A percentile compares a stretch with the other conserved stretches of the same genome.
phyloP scores from a whole-genome alignment of 2,329 filamentous ascomycete species.

The Claviceps cyperi region DNA sequence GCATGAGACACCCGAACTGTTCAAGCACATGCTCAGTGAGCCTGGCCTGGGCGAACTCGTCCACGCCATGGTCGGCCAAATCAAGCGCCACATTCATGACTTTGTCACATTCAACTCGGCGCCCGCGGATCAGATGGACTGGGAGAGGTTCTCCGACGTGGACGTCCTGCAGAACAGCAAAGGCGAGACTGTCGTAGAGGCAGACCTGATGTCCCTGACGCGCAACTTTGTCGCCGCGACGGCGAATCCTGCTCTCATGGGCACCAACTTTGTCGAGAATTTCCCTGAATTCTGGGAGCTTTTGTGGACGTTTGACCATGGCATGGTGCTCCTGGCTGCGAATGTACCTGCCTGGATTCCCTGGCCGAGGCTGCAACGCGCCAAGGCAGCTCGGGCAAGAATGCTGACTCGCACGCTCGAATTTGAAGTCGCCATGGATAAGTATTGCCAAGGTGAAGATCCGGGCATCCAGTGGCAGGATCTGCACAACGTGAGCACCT shows the following conservation, averaged over 20 bases:
- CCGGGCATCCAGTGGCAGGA: conserved; percentile 22
- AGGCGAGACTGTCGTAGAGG: conserved; percentile 17
- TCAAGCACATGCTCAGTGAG: conserved; percentile 14
- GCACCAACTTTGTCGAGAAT: conserved; percentile 27
- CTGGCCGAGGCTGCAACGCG: conserved; percentile 18
- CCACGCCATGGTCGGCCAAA: conserved; percentile 8
- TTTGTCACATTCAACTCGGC: conserved; percentile 24
- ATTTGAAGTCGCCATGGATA: conserved; percentile 22
- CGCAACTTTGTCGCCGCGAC: conserved; percentile 22
- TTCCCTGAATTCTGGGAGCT: conserved; percentile 23
- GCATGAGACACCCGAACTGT: conserved; percentile 14
- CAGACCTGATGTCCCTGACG: conserved; percentile 19
- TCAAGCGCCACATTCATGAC: conserved; percentile 19
- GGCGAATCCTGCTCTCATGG: conserved; percentile 21
- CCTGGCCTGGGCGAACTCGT: conserved; percentile 13
- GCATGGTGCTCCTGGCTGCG: conserved; percentile 17
- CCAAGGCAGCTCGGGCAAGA: conserved; percentile 15
- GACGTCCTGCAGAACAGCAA: conserved; percentile 15
- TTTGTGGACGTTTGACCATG: conserved; percentile 24
- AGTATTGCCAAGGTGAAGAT: conserved; percentile 17
- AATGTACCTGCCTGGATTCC: conserved; percentile 20
- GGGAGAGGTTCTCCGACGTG: conserved; percentile 22
- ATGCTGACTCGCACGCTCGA: conserved; percentile 17
- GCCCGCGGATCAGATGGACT: conserved; percentile 23
- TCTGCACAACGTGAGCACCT: conserved; percentile 20